Evolutionary conservation across 2,329 filamentous ascomycete species (phyloP), one percentile per base, ranked within the genome.

Genomic region (Fusarium albidum): DNA sequence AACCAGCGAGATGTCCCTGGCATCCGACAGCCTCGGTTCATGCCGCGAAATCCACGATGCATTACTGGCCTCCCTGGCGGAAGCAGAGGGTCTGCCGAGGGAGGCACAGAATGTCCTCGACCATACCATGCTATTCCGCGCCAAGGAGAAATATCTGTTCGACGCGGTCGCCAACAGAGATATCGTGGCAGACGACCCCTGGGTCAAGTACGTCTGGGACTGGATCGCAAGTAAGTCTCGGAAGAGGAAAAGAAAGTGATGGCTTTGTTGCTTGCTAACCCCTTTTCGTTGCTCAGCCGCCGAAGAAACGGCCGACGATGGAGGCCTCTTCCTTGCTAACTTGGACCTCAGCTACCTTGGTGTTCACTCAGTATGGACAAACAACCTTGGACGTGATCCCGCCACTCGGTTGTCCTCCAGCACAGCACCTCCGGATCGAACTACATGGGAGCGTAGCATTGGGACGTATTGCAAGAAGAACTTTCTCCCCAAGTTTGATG

Each of bases 161-260:
- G 78, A 92, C 64, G 86, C 85, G 52, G 73, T 75, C 13, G 81
- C 77, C 40, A 95, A 95, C 65, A 82, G 82, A 56, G 74, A 80
- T 6, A 82, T 93, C n/a, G 81, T 90, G 2, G 77, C 80, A 6
- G 89, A 91, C 55, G 87, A 93, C 65, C 84, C 83, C 26, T 91
- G 89, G 84, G 77, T 94, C n/a, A 82, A 86, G 51, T 88, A 90
- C 49, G 76, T 90, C n/a, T 96, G 91, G 91, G 83, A 85, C 39
- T 91, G 90, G 80, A 79, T 93, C 40, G 80, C 83, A 52, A 85
- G 89, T 86, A 67, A 68, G 77, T 79, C 11, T n/a, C 10, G 9
- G 31, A 11, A 15, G 11, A 27, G 25, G 12, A 27, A 17, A 11
- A 31, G 21, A 38, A 14, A n/a, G n/a, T n/a, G n/a, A 3, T 9